A percentile compares a stretch with the other conserved stretches of the same genome.
phyloP scores from a whole-genome alignment of 2,329 filamentous ascomycete species.

The Dactylonectria macrodidyma region DNA sequence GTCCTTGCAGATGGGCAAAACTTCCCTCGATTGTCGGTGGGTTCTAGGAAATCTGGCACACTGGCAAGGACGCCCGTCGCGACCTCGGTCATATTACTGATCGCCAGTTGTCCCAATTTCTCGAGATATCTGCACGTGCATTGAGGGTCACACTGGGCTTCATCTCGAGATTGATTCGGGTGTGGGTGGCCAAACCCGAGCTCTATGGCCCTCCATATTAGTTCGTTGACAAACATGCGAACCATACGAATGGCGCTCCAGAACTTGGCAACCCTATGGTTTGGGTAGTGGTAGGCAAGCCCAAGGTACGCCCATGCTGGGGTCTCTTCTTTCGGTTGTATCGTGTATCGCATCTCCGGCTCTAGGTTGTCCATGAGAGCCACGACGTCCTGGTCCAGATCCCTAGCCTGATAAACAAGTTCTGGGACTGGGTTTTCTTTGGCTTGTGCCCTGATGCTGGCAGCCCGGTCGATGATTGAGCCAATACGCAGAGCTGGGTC shows the following conservation, averaged over 20 bases:
- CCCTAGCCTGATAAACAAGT: conserved; percentile 37
- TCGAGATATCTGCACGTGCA: conserved; percentile 13
- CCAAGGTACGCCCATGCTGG: conserved; percentile 33
- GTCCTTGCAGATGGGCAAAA: conserved; percentile 42
- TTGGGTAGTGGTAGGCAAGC: conserved; percentile 40
- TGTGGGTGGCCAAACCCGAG: neutral
- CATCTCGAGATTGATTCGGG: neutral
- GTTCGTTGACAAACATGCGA: conserved; percentile 43
- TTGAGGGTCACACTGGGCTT: neutral
- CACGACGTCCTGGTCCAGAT: conserved; percentile 35
- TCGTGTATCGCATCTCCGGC: conserved; percentile 18
- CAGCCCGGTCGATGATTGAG: conserved; percentile 37
- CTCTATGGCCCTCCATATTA: conserved; percentile 25
- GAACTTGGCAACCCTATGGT: conserved; percentile 38
- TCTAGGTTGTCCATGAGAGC: conserved; percentile 12
- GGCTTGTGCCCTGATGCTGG: conserved; percentile 33
- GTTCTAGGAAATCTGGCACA: conserved; percentile 36
- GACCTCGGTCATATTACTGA: conserved; percentile 34
- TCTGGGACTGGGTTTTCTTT: conserved; percentile 1
- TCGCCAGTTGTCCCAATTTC: conserved; percentile 22
- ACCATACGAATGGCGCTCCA: conserved; percentile 47
- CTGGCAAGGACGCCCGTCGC: conserved; percentile 42
- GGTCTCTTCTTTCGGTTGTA: conserved; percentile 11
- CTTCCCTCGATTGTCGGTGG: conserved; percentile 12
- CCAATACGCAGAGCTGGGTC: conserved; percentile 35